phyloP scores from a whole-genome alignment of 2,329 filamentous ascomycete genomes.

The Talaromyces sp. region DNA sequence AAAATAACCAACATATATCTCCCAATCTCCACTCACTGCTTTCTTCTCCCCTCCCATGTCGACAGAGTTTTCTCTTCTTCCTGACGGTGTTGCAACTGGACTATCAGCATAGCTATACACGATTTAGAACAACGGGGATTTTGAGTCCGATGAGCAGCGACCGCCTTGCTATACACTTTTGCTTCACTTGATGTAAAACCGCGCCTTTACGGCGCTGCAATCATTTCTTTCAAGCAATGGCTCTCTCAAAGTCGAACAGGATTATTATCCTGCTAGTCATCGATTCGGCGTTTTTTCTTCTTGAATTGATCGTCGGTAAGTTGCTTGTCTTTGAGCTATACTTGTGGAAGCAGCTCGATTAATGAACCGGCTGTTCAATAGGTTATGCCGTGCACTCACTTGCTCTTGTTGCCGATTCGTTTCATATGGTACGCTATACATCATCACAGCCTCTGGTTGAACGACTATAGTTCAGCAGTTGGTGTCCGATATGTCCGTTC shows the following conservation, averaged over 20 bases:
- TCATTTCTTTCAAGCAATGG: slow-evolving; percentile 53
- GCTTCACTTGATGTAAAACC: background rate
- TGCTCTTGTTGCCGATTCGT: slow-evolving; percentile 91
- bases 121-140: too few species aligned
- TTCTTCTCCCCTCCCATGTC: background rate
- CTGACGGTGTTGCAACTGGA: background rate
- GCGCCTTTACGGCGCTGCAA: slow-evolving; percentile 4
- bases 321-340: background rate
- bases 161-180: background rate
- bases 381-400: slow-evolving; percentile 84
- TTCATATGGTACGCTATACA: slow-evolving; percentile 73
- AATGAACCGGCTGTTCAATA: slow-evolving; percentile 20
- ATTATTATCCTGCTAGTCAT: slow-evolving; percentile 91
- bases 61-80: background rate
- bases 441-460: background rate
- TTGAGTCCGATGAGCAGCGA: slow-evolving; percentile 9
- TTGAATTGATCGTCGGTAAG: slow-evolving; percentile 72
- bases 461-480: background rate
- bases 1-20: background rate
- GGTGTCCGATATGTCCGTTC: background rate
- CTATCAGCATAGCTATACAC: too few species aligned
- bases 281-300: slow-evolving; percentile 80
- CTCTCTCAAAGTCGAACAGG: slow-evolving; percentile 83
- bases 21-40: background rate
- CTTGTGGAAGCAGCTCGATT: background rate